phyloP scores from a whole-genome alignment of 148 eudicot species.

The Pouteria glomerata region DNA sequence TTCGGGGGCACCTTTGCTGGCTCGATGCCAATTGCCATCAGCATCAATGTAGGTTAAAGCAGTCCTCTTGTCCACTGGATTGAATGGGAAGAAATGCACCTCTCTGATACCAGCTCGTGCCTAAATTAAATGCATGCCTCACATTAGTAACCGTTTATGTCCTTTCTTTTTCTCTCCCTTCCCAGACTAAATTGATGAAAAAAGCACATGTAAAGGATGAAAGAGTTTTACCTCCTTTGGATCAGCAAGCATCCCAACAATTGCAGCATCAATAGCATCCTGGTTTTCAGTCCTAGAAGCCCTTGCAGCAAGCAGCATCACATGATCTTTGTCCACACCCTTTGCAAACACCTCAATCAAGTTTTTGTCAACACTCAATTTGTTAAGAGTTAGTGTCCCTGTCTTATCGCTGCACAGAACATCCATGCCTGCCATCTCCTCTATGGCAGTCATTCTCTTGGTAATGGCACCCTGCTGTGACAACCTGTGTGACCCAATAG shows the following conservation, averaged over 20 bases:
- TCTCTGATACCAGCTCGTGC: conserved; percentile 76
- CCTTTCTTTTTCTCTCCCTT: conserved; percentile 13
- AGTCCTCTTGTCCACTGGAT: conserved; percentile 81
- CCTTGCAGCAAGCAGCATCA: conserved; percentile 78
- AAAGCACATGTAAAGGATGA: background rate
- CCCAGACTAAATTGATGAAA: background rate
- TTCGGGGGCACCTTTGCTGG: conserved; percentile 86
- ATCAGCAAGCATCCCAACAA: conserved; percentile 94
- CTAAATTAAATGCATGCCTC: conserved; percentile 19
- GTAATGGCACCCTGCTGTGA: conserved; percentile 98
- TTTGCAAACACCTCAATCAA: conserved; percentile 80
- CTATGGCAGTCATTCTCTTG: conserved; percentile 98
- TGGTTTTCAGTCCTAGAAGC: conserved; percentile 93
- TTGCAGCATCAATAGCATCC: conserved; percentile 93
- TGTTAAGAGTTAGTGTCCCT: conserved; percentile 91
- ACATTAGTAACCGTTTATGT: conserved; percentile 1
- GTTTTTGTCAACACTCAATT: conserved; percentile 78
- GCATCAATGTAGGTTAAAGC: conserved; percentile 72
- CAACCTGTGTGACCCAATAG: conserved; percentile 94
- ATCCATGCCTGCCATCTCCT: conserved; percentile 99
- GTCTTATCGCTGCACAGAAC: conserved; percentile 98
- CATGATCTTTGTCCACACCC: conserved; percentile 82
- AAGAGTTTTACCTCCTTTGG: conserved; percentile 73
- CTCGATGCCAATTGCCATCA: conserved; percentile 64
- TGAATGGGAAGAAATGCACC: conserved; percentile 78